Percentiles rank a stretch among this genome's conserved stretches.
These are phyloP conservation scores for Aspergillus eucalypticola DNA, from an alignment of 2,329 filamentous ascomycete genomes.

Conservation along the genomic window DNA sequence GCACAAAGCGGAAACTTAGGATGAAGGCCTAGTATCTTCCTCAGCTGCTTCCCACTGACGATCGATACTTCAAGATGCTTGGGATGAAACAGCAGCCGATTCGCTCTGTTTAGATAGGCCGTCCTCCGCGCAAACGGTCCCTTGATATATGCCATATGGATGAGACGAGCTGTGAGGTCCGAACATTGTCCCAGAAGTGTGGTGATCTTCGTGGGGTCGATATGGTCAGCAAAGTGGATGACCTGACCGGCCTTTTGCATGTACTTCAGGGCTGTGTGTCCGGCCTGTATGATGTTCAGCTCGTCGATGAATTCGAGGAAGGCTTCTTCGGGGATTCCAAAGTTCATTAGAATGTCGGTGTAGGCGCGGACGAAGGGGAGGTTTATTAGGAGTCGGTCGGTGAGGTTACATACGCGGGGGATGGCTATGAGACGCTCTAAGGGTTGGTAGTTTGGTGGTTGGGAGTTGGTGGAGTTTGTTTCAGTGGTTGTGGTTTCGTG, in stretches of 20 bases:
- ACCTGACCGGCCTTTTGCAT: background rate
- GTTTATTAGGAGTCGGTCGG: background rate
- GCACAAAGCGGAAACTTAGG: background rate
- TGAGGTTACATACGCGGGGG: background rate
- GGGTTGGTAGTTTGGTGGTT: background rate
- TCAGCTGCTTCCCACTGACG: background rate
- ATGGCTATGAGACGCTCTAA: background rate
- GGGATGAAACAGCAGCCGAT: background rate
- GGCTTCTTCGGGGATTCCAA: background rate
- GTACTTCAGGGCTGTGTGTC: background rate
- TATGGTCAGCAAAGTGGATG: background rate
- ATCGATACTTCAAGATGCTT: background rate
- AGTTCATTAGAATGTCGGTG: background rate
- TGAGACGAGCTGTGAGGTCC: background rate
- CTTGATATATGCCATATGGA: background rate
- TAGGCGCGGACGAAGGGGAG: background rate
- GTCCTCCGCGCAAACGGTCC: background rate
- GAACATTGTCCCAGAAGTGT: constrained; percentile 5
- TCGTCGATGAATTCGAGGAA: background rate
- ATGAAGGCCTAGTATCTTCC: background rate
- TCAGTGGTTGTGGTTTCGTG: too few relatives aligned
- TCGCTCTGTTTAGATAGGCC: background rate
- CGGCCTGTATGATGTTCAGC: background rate
- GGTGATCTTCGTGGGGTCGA: background rate
- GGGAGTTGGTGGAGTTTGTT: too few relatives aligned